Percentiles rank a stretch among this genome's conserved stretches.
Evolutionary conservation across 208 protist species (phyloP).

Genomic region (Borovskyia barvae): DNA sequence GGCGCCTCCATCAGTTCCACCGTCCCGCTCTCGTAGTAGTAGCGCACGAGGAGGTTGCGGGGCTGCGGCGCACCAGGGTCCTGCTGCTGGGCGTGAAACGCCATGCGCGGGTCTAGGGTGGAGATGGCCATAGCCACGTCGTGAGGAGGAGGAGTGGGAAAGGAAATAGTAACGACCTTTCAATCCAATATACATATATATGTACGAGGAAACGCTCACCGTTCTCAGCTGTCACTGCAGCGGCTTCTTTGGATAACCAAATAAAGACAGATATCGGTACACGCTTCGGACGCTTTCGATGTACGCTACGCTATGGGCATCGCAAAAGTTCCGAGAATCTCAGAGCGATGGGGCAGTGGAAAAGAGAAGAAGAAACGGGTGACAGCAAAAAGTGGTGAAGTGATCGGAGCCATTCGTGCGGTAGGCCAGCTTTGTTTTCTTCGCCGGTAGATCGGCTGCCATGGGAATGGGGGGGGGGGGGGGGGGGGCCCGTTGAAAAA

Average conservation of each 20-base stretch:
- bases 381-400: neutral
- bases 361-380: neutral
- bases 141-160: neutral
- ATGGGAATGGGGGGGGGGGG: neutral
- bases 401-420: too few relatives aligned
- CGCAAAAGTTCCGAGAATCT: too few relatives aligned
- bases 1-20: constrained; percentile 68
- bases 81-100: constrained; percentile 72
- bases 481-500: too few relatives aligned
- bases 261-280: too few relatives aligned
- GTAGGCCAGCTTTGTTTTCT: constrained; percentile 2
- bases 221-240: too few relatives aligned
- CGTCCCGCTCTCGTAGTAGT: constrained; percentile 73
- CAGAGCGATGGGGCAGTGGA: too few relatives aligned
- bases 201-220: too few relatives aligned
- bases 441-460: neutral
- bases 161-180: neutral
- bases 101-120: constrained; percentile 73
- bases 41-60: constrained; percentile 57
- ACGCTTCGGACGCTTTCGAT: too few relatives aligned
- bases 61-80: constrained; percentile 55
- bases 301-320: too few relatives aligned
- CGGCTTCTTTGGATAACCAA: too few relatives aligned
- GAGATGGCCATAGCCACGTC: constrained; percentile 52
- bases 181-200: too few relatives aligned